Conservation (phyloP, 495 filamentous ascomycete genomes). For the Penicillium canariense region DNA sequence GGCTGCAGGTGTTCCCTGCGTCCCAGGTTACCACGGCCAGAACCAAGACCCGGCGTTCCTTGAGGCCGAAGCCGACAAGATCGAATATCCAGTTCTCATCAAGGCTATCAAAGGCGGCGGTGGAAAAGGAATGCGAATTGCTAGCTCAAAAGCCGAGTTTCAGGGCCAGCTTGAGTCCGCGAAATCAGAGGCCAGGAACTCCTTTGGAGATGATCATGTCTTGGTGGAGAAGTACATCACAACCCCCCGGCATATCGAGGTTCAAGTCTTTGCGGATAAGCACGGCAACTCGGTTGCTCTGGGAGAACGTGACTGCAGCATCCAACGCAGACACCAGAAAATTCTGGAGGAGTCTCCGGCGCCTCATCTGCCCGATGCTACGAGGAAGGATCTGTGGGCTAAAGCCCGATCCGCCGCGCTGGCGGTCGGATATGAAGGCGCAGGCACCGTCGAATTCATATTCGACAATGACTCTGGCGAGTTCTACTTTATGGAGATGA, state of each 20-base stretch:
- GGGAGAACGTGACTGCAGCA: slow-evolving; percentile 82
- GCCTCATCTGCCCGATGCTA: slow-evolving; percentile 73
- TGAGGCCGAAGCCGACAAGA: slow-evolving; percentile 68
- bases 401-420: slow-evolving; percentile 87
- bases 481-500: slow-evolving; percentile 99
- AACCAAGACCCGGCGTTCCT: slow-evolving; percentile 77
- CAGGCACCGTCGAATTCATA: slow-evolving; percentile 97
- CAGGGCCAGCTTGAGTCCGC: slow-evolving; percentile 78
- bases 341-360: slow-evolving; percentile 96
- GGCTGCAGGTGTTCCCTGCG: slow-evolving; percentile 87
- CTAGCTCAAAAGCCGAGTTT: slow-evolving; percentile 70
- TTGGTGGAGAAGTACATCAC: slow-evolving; percentile 96
- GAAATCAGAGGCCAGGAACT: slow-evolving; percentile 83
- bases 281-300: slow-evolving; percentile 80
- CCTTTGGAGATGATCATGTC: slow-evolving; percentile 95
- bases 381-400: slow-evolving; percentile 86
- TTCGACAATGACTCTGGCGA: slow-evolving; percentile 92
- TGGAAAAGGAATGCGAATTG: slow-evolving; percentile 99
- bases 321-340: slow-evolving; percentile 91
- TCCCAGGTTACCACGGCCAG: slow-evolving; percentile 89
- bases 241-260: slow-evolving; percentile 92
- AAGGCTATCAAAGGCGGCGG: slow-evolving; percentile 97
- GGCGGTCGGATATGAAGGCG: slow-evolving; percentile 92
- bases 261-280: slow-evolving; percentile 94
- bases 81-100: slow-evolving; percentile 88